A percentile compares a stretch with the other conserved stretches of the same genome.
phyloP scores from a whole-genome alignment of 495 filamentous ascomycete genomes.

The Hypoxylon fragiforme region DNA sequence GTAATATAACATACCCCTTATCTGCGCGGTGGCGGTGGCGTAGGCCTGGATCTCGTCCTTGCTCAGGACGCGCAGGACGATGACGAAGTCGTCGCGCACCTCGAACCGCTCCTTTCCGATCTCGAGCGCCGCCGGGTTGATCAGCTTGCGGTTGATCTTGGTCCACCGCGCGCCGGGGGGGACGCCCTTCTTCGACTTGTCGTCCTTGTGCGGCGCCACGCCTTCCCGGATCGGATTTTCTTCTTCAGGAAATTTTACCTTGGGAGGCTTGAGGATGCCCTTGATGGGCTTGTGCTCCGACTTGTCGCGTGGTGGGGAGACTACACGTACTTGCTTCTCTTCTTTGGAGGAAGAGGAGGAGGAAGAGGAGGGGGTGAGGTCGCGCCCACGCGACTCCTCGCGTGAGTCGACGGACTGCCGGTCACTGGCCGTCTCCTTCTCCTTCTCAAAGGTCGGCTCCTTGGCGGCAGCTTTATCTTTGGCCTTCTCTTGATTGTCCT shows the following conservation, averaged over 20 bases:
- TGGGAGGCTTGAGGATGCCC: slow-evolving; percentile 72
- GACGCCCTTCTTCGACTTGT: slow-evolving; percentile 68
- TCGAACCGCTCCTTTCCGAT: slow-evolving; percentile 80
- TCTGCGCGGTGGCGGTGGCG: slow-evolving; percentile 71
- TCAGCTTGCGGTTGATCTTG: slow-evolving; percentile 79
- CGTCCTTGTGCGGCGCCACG: slow-evolving; percentile 85
- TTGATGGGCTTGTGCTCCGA: slow-evolving; percentile 55
- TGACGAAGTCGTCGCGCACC: slow-evolving; percentile 79
- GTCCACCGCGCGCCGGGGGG: slow-evolving; percentile 84
- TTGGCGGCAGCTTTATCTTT: slow-evolving; percentile 24
- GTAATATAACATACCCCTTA: slow-evolving; percentile 73
- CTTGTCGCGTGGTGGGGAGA: slow-evolving; percentile 58
- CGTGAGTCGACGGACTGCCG: slow-evolving; percentile 29
- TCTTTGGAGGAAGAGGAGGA: too few relatives aligned
- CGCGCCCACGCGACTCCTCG: slow-evolving; percentile 47
- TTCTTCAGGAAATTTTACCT: slow-evolving; percentile 77
- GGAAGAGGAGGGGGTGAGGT: too few relatives aligned
- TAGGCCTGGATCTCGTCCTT: slow-evolving; percentile 83
- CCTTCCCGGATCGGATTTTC: slow-evolving; percentile 77
- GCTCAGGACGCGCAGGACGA: slow-evolving; percentile 76
- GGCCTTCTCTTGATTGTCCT: slow-evolving; percentile 39
- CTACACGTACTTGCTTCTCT: slow-evolving; percentile 55
- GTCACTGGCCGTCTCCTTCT: slow-evolving; percentile 28
- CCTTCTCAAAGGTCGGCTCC: slow-evolving; percentile 33
- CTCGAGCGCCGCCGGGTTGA: slow-evolving; percentile 79